Evolutionary conservation across 2,329 filamentous ascomycete species (phyloP).

Genomic region (Aspergillus udagawae): DNA sequence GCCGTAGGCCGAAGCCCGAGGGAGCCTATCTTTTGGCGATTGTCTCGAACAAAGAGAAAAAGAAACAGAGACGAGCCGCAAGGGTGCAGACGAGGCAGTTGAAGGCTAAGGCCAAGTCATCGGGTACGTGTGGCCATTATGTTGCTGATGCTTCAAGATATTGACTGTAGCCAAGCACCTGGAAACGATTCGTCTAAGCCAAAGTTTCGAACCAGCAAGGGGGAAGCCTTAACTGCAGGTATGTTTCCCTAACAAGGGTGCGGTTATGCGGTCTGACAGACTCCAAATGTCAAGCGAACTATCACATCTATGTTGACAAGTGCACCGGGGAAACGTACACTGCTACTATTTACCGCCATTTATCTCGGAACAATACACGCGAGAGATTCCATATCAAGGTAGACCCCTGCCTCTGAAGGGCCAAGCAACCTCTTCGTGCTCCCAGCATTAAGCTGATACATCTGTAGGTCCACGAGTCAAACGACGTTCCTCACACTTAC

Average conservation of each 20-base stretch:
- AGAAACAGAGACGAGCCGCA: neutral
- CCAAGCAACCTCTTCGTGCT: neutral
- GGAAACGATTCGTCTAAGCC: neutral
- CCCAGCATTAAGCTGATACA: neutral
- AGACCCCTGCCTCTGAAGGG: constrained; percentile 25
- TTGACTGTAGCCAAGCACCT: neutral
- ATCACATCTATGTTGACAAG: constrained; percentile 61
- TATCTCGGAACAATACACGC: constrained; percentile 44
- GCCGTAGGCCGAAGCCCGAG: constrained; percentile 30
- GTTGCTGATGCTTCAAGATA: neutral
- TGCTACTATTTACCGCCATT: constrained; percentile 56
- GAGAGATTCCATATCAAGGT: constrained; percentile 61
- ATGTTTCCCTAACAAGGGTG: neutral
- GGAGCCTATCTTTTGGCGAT: constrained; percentile 37
- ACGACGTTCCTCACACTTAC: constrained; percentile 57
- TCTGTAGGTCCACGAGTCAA: constrained; percentile 63
- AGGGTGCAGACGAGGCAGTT: neutral
- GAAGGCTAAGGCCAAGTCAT: neutral
- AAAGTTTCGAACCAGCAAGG: neutral
- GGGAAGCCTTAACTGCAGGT: neutral
- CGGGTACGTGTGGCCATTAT: neutral
- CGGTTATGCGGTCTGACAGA: neutral
- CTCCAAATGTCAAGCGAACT: constrained; percentile 45
- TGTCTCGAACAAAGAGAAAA: constrained; percentile 24
- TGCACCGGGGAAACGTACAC: constrained; percentile 60